Evolutionary conservation across 495 filamentous ascomycete genomes (phyloP).

Genomic region (Rhypophila decipiens): DNA sequence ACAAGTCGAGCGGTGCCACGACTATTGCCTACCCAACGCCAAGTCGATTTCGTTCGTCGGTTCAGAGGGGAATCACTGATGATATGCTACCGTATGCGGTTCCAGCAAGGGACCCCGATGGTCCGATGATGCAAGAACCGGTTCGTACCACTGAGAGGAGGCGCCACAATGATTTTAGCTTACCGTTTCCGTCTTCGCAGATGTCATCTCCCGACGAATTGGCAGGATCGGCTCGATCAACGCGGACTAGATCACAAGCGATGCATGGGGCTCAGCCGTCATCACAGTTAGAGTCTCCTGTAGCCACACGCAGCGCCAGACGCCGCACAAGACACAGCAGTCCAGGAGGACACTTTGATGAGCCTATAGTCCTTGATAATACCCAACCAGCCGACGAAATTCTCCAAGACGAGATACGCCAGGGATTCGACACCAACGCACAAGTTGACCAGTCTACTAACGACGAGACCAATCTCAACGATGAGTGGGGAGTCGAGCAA

Average conservation of each 20-base stretch:
- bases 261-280: neutral
- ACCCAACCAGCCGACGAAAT: neutral
- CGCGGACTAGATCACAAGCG: neutral
- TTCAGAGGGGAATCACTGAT: too few species aligned
- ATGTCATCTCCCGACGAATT: slow-evolving; percentile 16
- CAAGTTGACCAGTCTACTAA: too few species aligned
- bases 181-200: too few species aligned
- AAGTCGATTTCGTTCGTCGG: slow-evolving; percentile 12
- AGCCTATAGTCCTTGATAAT: neutral
- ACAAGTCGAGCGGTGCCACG: slow-evolving; percentile 20
- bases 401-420: neutral
- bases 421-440: too few species aligned
- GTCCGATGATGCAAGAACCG: too few species aligned
- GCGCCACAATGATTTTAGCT: too few species aligned
- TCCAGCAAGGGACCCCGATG: too few species aligned
- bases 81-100: too few species aligned
- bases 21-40: slow-evolving; percentile 23
- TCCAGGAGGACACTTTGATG: slow-evolving; percentile 4
- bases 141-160: too few species aligned
- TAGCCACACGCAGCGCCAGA: slow-evolving; percentile 6
- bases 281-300: slow-evolving; percentile 1
- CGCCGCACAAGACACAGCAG: slow-evolving; percentile 3
- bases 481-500: too few species aligned
- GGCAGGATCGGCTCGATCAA: slow-evolving; percentile 3
- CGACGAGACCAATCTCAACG: too few species aligned